Base-by-base conservation (phyloP, 2,329 filamentous ascomycete species). In the Talaromyces sp. region DNA sequence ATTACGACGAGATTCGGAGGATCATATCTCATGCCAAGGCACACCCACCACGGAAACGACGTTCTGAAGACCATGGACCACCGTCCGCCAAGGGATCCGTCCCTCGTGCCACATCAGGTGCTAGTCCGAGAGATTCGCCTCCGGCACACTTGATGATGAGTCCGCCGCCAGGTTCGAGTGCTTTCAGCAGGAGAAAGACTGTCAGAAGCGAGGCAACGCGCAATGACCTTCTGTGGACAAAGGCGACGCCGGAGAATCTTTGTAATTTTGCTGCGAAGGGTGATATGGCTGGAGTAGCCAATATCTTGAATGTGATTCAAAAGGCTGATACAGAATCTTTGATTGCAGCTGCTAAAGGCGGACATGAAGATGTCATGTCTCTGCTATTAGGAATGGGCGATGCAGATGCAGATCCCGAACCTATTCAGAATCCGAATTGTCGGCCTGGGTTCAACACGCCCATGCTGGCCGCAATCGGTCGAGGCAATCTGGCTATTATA, bases 401-500 rank as follows among this genome's bases (percentile, higher is more conserved):
- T 58, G 84, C 86, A 19, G 83, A 89, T 71, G 83, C 86, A 8
- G 91, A 95, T 70, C 92, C 92, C 37, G 82, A 85, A 7, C 86
- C 91, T 13, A 78, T 93, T 56, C 72, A 82, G 9, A 77, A 75
- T 17, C 69, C 70, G 57, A 81, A 81, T 66, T 83, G 84, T 35
- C 82, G 86, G 66, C 79, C 84, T 49, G 93, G 95, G 65, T 89
- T 91, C 72, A 90, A 93, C 61, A 98, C 94, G 0, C 95, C 95
- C 1, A 96, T 99, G 83, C 85, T 97, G 43, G 93, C 93, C 66
- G 93, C 95, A 1, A 97, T 99, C 69, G 94, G 95, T 17, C 90
- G 94, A 70, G 87, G 87, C 4, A 95, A 97, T 71, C 85, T 95
- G 59, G 90, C 92, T 69, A 92, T 97, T 65, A 87, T 99, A 52